Conservation (phyloP, 495 filamentous ascomycete genomes). For the Aspergillus sclerotiicarbonarius region DNA sequence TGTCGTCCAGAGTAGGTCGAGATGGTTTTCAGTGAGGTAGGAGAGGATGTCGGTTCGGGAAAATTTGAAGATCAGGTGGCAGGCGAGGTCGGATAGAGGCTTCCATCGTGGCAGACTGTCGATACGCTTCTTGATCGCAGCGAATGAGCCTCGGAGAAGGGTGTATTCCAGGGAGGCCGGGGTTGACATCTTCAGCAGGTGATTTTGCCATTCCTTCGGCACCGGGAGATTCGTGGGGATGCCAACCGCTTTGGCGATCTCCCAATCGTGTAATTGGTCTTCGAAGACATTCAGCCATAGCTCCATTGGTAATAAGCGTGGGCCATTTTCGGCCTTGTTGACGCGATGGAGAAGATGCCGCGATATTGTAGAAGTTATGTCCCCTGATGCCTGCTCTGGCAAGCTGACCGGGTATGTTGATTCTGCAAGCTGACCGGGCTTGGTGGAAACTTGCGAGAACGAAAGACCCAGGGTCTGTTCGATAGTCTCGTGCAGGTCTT, state of each 20-base stretch:
- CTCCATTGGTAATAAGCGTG: slow-evolving; percentile 65
- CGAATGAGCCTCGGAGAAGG: slow-evolving; percentile 67
- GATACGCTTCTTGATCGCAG: slow-evolving; percentile 65
- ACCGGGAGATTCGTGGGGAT: slow-evolving; percentile 72
- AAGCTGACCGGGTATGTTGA: neutral
- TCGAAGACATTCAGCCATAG: slow-evolving; percentile 88
- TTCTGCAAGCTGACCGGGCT: slow-evolving; percentile 6
- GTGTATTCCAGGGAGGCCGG: slow-evolving; percentile 72
- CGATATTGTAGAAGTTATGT: slow-evolving; percentile 55
- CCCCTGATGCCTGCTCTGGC: slow-evolving; percentile 58
- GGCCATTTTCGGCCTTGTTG: slow-evolving; percentile 22
- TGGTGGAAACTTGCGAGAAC: slow-evolving; percentile 4
- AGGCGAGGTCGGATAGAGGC: slow-evolving; percentile 73
- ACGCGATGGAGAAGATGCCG: slow-evolving; percentile 36
- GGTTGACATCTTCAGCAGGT: slow-evolving; percentile 46
- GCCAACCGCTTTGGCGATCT: slow-evolving; percentile 74
- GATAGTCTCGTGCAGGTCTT: slow-evolving; percentile 62
- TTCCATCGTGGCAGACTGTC: slow-evolving; percentile 63
- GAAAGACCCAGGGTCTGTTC: slow-evolving; percentile 49
- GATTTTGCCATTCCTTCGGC: slow-evolving; percentile 69
- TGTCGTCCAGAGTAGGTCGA: slow-evolving; percentile 76
- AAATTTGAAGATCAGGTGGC: slow-evolving; percentile 90
- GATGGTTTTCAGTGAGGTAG: slow-evolving; percentile 74
- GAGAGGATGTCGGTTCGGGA: slow-evolving; percentile 72
- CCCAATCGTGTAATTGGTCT: slow-evolving; percentile 78